phyloP scores from a whole-genome alignment of 768 basidiomycete genomes.

The Fomitopsis pulvina region DNA sequence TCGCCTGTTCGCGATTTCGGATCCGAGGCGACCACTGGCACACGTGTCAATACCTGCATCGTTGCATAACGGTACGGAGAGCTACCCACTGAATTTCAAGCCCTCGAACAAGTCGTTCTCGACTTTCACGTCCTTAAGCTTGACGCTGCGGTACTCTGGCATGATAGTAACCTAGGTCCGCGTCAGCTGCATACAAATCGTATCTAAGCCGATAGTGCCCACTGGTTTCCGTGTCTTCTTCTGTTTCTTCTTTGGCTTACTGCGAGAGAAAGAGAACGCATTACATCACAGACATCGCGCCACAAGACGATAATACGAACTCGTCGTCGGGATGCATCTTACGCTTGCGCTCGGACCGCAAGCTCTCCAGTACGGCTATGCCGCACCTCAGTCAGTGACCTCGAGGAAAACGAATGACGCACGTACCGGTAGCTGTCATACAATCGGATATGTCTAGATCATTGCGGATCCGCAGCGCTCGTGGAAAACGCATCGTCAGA shows the following conservation, averaged over 20 bases:
- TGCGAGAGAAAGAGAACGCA: not conserved
- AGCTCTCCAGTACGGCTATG: constrained; percentile 51
- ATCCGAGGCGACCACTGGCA: constrained; percentile 77
- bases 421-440: constrained; percentile 57
- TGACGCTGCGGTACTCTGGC: constrained; percentile 61
- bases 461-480: constrained; percentile 73
- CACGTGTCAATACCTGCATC: not conserved
- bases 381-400: not conserved
- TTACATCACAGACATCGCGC: too few species aligned
- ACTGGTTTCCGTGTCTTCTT: constrained; percentile 51
- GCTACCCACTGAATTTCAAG: constrained; percentile 68
- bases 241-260: constrained; percentile 49
- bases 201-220: too few species aligned
- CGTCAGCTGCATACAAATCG: not conserved
- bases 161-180: constrained; percentile 45
- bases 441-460: constrained; percentile 71
- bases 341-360: constrained; percentile 63
- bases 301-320: too few species aligned
- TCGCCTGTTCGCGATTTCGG: constrained; percentile 63
- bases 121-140: constrained; percentile 50
- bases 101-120: constrained; percentile 65
- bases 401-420: not conserved
- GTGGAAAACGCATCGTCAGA: constrained; percentile 92
- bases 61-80: not conserved
- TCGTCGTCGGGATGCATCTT: constrained; percentile 60